Conservation (phyloP, 1,139 yeast genomes). For the Diutina rugosa region DNA sequence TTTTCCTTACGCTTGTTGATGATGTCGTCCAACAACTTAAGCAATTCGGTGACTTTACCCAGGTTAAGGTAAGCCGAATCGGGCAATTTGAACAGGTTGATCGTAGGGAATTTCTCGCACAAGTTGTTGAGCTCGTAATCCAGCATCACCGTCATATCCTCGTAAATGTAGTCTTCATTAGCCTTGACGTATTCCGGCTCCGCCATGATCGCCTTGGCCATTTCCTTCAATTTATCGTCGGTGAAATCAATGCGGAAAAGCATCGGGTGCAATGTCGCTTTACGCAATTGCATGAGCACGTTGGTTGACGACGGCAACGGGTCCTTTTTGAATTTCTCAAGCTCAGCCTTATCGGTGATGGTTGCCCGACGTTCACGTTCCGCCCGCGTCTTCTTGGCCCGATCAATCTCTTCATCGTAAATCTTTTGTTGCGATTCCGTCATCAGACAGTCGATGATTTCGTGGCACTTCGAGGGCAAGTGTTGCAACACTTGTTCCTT, state of each 20-base stretch:
- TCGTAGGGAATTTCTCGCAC: slow-evolving; percentile 63
- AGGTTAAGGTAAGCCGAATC: slow-evolving; percentile 54
- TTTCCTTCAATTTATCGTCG: slow-evolving; percentile 39
- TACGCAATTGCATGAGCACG: slow-evolving; percentile 57
- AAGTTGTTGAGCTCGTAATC: slow-evolving; percentile 76
- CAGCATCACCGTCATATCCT: slow-evolving; percentile 94
- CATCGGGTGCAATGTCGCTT: slow-evolving; percentile 66
- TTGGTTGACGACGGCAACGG: slow-evolving; percentile 34
- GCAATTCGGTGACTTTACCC: slow-evolving; percentile 59
- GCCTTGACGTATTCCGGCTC: slow-evolving; percentile 76
- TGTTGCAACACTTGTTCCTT: slow-evolving; percentile 86
- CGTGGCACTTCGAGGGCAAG: slow-evolving; percentile 64
- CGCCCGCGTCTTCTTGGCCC: slow-evolving; percentile 29
- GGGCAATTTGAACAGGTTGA: slow-evolving; percentile 40
- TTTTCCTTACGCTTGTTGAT: slow-evolving; percentile 48
- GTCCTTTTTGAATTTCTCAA: slow-evolving; percentile 17
- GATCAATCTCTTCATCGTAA: slow-evolving; percentile 44
- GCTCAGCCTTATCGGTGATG: slow-evolving; percentile 25
- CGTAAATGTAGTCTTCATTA: slow-evolving; percentile 59
- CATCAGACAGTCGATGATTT: slow-evolving; percentile 53
- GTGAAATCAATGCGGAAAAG: slow-evolving; percentile 50
- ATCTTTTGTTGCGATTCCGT: slow-evolving; percentile 42
- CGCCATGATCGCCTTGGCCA: slow-evolving; percentile 69
- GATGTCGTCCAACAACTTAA: slow-evolving; percentile 45
- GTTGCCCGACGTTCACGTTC: slow-evolving; percentile 38